Percentiles rank a stretch among this genome's conserved stretches.
Conservation (phyloP, 176 grass and related monocot genomes). For the Cenchrus fungigraminus region DNA sequence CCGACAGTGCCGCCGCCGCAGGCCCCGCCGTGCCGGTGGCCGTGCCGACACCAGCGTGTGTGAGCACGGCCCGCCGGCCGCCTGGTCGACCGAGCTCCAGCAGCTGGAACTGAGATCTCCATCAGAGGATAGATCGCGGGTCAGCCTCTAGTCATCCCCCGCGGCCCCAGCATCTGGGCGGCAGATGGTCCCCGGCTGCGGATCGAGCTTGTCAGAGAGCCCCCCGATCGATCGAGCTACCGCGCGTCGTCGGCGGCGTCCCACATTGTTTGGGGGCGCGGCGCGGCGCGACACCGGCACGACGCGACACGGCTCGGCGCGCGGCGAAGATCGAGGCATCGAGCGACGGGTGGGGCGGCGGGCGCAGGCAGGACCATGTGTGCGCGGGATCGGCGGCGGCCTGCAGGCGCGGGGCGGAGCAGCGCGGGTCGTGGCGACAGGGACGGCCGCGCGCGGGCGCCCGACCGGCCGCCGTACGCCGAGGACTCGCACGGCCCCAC, state of each 20-base stretch:
- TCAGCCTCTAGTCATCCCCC: not conserved
- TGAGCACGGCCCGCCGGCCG: not conserved
- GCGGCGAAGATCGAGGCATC: no score
- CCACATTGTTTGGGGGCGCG: conserved; percentile 30
- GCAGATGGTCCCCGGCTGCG: no score
- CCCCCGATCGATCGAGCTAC: not conserved
- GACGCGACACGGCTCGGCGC: not conserved
- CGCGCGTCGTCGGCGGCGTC: not conserved
- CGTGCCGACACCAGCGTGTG: conserved; percentile 34
- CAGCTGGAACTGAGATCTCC: not conserved
- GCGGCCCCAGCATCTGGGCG: not conserved
- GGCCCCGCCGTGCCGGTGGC: conserved; percentile 30
- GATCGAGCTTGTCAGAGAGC: not conserved
- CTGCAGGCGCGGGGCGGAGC: not conserved
- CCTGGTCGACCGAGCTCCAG: not conserved
- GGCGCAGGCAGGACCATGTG: conserved; percentile 28
- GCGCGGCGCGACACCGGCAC: not conserved
- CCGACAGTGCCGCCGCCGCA: not conserved
- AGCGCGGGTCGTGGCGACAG: conserved; percentile 1
- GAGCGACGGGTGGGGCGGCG: not conserved
- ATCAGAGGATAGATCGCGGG: not conserved
- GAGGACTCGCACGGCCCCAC: not conserved
- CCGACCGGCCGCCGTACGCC: conserved; percentile 30
- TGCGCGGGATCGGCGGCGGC: not conserved
- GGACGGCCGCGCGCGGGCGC: conserved; percentile 13